Evolutionary conservation across 805 yeast species (phyloP).

Genomic region (Ogataea dorogensis): DNA sequence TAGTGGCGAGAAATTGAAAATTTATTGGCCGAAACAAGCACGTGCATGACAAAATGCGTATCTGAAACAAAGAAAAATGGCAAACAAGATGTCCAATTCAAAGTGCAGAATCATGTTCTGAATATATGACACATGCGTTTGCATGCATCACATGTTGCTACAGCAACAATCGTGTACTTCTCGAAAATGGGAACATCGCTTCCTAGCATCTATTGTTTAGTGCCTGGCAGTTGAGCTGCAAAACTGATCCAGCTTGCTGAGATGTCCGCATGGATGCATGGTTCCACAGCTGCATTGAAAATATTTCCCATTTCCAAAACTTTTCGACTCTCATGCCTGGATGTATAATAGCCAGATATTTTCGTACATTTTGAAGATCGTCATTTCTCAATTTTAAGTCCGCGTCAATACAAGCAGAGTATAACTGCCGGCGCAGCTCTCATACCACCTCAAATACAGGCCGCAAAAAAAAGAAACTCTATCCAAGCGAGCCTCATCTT

Average conservation of each 20-base stretch:
- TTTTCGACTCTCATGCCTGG: conserved; percentile 2
- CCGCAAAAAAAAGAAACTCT: no score
- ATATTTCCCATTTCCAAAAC: neutral
- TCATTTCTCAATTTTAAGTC: neutral
- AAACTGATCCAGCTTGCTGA: neutral
- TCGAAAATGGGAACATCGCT: neutral
- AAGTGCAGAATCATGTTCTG: no score
- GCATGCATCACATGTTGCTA: neutral
- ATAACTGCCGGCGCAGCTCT: no score
- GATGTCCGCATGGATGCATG: conserved; percentile 1
- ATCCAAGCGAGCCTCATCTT: no score
- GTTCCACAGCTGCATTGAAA: conserved; percentile 1
- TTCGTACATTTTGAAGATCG: conserved; percentile 1
- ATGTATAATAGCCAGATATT: conserved; percentile 1
- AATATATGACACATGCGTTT: neutral
- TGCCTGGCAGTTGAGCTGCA: conserved; percentile 6
- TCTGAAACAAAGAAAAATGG: neutral
- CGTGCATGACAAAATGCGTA: neutral
- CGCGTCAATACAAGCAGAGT: no score
- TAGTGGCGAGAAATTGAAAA: neutral
- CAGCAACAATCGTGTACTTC: neutral
- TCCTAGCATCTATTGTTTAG: neutral
- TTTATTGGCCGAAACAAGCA: neutral
- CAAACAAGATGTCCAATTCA: no score
- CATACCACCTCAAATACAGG: no score